A percentile compares a stretch with the other conserved stretches of the same genome.
These are phyloP conservation scores for Pyrus betulifolia DNA, from an alignment of 306 rosid species.

Conservation along the genomic window DNA sequence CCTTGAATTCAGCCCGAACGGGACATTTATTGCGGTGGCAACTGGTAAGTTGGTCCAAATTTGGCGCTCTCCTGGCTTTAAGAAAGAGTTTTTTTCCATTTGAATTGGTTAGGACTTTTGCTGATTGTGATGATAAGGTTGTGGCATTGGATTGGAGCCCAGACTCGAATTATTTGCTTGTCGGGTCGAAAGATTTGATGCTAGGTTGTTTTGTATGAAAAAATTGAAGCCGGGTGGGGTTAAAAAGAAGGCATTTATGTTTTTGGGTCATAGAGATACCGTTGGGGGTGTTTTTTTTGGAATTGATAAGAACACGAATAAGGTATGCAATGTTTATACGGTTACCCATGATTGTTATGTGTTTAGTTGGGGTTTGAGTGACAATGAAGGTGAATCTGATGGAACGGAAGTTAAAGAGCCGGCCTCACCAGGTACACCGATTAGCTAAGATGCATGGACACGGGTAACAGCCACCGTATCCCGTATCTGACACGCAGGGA, in stretches of 20 bases:
- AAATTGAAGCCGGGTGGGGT: slow-evolving; percentile 20
- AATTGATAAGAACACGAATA: slow-evolving; percentile 44
- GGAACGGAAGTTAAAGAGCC: slow-evolving; percentile 39
- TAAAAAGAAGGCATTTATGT: slow-evolving; percentile 50
- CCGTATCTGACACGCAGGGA: too few species aligned
- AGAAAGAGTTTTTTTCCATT: slow-evolving; percentile 56
- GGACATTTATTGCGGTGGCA: slow-evolving; percentile 56
- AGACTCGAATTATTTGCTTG: slow-evolving; percentile 55
- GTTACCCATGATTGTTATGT: slow-evolving; percentile 59
- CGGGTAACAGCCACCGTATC: too few species aligned
- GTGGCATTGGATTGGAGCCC: slow-evolving; percentile 78
- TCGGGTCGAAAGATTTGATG: slow-evolving; percentile 78
- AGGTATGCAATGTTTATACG: slow-evolving; percentile 59
- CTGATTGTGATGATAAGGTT: slow-evolving; percentile 50
- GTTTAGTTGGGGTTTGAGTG: slow-evolving; percentile 54
- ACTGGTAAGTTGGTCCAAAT: slow-evolving; percentile 72
- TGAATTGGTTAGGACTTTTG: slow-evolving; percentile 60
- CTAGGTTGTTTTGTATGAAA: slow-evolving; percentile 48
- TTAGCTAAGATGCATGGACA: too few species aligned
- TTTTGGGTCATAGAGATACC: slow-evolving; percentile 81
- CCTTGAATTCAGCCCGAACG: slow-evolving; percentile 59
- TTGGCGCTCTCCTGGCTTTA: slow-evolving; percentile 83
- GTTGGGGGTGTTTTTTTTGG: slow-evolving; percentile 71
- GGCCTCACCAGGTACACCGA: slow-evolving; percentile 51
- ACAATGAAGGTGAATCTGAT: slow-evolving; percentile 16